These are phyloP conservation scores for Tremella mesenterica DNA, from an alignment of 768 basidiomycete species.

Conservation along the genomic window DNA sequence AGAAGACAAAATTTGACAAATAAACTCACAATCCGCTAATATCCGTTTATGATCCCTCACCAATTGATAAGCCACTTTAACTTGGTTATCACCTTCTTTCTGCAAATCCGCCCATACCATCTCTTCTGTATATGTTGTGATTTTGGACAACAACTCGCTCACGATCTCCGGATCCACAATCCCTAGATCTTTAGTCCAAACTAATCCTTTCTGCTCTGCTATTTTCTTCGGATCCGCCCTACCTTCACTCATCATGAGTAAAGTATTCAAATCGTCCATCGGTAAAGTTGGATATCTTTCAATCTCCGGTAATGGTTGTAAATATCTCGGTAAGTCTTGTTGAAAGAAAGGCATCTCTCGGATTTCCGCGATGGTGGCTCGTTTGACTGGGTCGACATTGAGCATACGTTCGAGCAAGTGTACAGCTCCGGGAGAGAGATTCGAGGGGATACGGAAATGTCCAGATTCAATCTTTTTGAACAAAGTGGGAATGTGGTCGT, in stretches of 20 bases:
- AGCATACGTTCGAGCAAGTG: conserved; percentile 81
- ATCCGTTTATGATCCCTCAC: conserved; percentile 77
- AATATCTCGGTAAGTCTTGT: conserved; percentile 73
- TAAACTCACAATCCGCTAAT: conserved; percentile 69
- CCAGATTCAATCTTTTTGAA: conserved; percentile 95
- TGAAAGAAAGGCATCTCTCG: conserved; percentile 84
- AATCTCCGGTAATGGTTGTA: conserved; percentile 61
- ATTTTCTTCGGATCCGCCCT: conserved; percentile 36
- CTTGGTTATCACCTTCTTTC: conserved; percentile 80
- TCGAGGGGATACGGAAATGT: conserved; percentile 71
- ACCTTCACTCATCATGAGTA: conserved; percentile 35
- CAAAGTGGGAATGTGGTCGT: conserved; percentile 83
- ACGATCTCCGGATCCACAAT: conserved; percentile 86
- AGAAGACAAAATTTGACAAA: not conserved
- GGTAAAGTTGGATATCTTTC: conserved; percentile 36
- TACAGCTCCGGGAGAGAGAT: conserved; percentile 67
- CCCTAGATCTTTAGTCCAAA: conserved; percentile 79
- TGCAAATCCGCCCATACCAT: conserved; percentile 81
- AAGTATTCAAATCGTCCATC: conserved; percentile 29
- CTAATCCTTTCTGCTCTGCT: conserved; percentile 39
- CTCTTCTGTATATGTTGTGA: conserved; percentile 67
- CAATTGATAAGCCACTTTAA: conserved; percentile 94
- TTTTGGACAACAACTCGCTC: conserved; percentile 63
- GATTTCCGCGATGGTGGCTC: conserved; percentile 88
- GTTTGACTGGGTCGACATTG: conserved; percentile 84